Evolutionary conservation across 2,329 filamentous ascomycete species (phyloP).

Genomic region (Diaporthe ilicicola): DNA sequence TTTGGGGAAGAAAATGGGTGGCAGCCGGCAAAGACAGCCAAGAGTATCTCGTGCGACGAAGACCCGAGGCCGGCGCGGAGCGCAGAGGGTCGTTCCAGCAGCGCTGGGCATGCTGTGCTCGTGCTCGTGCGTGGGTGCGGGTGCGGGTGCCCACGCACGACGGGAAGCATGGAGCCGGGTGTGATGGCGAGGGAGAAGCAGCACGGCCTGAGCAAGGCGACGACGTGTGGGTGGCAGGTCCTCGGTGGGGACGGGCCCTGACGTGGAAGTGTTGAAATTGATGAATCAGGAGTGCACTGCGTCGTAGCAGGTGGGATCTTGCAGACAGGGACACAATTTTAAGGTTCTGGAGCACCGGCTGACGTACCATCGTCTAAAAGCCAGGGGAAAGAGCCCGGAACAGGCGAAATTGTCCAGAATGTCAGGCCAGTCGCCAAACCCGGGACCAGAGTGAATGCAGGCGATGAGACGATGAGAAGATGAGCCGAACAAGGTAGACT

Average conservation of each 20-base stretch:
- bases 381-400: conserved; percentile 16
- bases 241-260: background rate
- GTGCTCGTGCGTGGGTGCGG: background rate
- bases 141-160: background rate
- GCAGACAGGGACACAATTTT: conserved; percentile 1
- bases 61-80: conserved; percentile 16
- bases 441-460: background rate
- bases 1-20: conserved; percentile 2
- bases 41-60: background rate
- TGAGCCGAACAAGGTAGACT: background rate
- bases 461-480: background rate
- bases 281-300: background rate
- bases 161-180: conserved; percentile 2
- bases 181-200: background rate
- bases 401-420: conserved; percentile 1
- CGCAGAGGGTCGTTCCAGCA: conserved; percentile 5
- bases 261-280: background rate
- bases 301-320: background rate
- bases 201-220: background rate
- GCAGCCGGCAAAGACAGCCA: conserved; percentile 5
- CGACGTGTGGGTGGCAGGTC: background rate
- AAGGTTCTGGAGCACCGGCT: conserved; percentile 16
- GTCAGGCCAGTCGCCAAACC: background rate
- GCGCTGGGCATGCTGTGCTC: background rate
- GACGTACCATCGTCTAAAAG: conserved; percentile 18